Evolutionary conservation across 441 rosid genomes (phyloP).

Genomic region (Erysimum cheiri): DNA sequence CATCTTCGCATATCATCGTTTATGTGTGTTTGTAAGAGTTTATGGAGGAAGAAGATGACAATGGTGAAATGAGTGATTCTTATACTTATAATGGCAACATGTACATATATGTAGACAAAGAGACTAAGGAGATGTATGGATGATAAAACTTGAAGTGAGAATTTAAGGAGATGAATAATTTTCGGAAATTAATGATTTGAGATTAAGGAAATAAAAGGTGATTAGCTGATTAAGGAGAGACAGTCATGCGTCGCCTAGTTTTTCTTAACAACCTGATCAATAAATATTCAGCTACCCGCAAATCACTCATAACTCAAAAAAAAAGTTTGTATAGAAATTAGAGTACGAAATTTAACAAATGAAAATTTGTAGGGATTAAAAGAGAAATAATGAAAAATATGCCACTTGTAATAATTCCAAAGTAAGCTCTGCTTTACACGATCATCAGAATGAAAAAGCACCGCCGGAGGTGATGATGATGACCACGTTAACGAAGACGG

Average conservation of each 20-base stretch:
- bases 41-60: conserved; percentile 33
- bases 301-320: neutral
- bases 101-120: conserved; percentile 20
- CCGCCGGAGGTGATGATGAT: conserved; percentile 8
- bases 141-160: conserved; percentile 22
- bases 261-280: neutral
- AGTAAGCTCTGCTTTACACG: neutral
- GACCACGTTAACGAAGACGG: neutral
- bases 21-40: conserved; percentile 5
- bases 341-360: too few relatives aligned
- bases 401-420: neutral
- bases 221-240: conserved; percentile 31
- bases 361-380: neutral
- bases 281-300: conserved; percentile 8
- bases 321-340: neutral
- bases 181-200: neutral
- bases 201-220: conserved; percentile 17
- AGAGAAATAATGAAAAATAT: neutral
- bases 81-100: conserved; percentile 21
- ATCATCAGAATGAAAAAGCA: neutral
- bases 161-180: neutral
- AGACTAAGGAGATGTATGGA: conserved; percentile 26
- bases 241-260: conserved; percentile 33
- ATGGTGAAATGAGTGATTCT: conserved; percentile 31
- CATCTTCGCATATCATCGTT: conserved; percentile 46